phyloP scores from a whole-genome alignment of 768 basidiomycete genomes.

The Phylloporus sp. region DNA sequence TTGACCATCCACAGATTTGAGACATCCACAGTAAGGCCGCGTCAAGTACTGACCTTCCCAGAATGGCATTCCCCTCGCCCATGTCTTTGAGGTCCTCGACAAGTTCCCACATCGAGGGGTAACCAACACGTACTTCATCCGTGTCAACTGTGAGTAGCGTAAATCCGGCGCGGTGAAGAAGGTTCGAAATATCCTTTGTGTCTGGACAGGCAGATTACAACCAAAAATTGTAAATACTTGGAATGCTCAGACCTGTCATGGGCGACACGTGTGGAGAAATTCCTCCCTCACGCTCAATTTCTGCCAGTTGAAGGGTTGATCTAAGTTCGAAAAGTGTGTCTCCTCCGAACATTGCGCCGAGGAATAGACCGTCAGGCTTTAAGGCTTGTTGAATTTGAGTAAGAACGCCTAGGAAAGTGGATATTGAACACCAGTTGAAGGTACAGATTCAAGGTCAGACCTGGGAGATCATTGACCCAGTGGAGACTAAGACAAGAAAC shows the following conservation, averaged over 20 bases:
- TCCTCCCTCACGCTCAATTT: slow-evolving; percentile 91
- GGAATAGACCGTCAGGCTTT: slow-evolving; percentile 88
- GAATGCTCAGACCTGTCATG: slow-evolving; percentile 74
- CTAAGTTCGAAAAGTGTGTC: slow-evolving; percentile 96
- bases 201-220: slow-evolving; percentile 44
- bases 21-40: not conserved
- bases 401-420: slow-evolving; percentile 55
- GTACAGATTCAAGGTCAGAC: slow-evolving; percentile 38
- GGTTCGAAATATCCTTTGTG: slow-evolving; percentile 87
- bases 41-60: slow-evolving; percentile 58
- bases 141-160: slow-evolving; percentile 91
- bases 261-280: slow-evolving; percentile 96
- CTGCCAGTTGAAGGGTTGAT: slow-evolving; percentile 90
- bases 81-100: slow-evolving; percentile 91
- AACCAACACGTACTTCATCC: slow-evolving; percentile 87
- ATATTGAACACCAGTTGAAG: not conserved
- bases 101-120: slow-evolving; percentile 95
- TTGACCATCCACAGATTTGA: not conserved
- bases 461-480: slow-evolving; percentile 97
- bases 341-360: slow-evolving; percentile 93
- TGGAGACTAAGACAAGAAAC: slow-evolving; percentile 90
- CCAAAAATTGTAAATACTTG: not conserved
- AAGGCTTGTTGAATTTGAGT: slow-evolving; percentile 84
- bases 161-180: slow-evolving; percentile 90
- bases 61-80: slow-evolving; percentile 92